Evolutionary conservation across 2,329 filamentous ascomycete species (phyloP).

Genomic region (Colletotrichum tropicicola): DNA sequence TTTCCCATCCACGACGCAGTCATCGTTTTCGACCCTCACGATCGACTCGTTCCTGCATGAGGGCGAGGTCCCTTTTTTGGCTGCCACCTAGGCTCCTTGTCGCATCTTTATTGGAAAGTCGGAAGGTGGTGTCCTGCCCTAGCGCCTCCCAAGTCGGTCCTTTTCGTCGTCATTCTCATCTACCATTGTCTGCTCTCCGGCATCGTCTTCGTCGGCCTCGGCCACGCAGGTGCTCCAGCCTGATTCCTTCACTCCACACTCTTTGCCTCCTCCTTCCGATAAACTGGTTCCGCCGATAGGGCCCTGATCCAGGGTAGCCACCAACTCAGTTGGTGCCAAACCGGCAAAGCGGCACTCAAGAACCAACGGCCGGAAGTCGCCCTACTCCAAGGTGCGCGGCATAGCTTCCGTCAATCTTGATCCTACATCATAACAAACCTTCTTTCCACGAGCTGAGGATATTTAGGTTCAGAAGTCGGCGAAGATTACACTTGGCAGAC

Average conservation of each 20-base stretch:
- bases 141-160: not conserved
- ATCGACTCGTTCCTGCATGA: not conserved
- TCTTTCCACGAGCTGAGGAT: not conserved
- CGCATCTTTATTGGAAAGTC: not conserved
- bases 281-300: not conserved
- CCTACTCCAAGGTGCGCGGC: not conserved
- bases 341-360: not conserved
- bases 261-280: not conserved
- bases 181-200: not conserved
- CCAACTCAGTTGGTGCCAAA: not conserved
- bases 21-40: slow-evolving; percentile 3
- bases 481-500: not conserved
- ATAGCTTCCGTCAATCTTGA: not conserved
- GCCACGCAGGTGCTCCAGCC: no score
- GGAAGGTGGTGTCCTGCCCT: not conserved
- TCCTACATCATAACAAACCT: not conserved
- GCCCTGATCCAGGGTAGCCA: slow-evolving; percentile 7
- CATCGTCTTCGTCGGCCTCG: not conserved
- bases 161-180: not conserved
- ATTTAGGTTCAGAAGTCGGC: not conserved
- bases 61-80: not conserved
- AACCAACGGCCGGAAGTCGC: not conserved
- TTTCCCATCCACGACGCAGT: slow-evolving; percentile 11
- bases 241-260: no score
- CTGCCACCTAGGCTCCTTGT: not conserved